Conservation (phyloP, 1,284 basidiomycete genomes). For the Schizophyllum commune region DNA sequence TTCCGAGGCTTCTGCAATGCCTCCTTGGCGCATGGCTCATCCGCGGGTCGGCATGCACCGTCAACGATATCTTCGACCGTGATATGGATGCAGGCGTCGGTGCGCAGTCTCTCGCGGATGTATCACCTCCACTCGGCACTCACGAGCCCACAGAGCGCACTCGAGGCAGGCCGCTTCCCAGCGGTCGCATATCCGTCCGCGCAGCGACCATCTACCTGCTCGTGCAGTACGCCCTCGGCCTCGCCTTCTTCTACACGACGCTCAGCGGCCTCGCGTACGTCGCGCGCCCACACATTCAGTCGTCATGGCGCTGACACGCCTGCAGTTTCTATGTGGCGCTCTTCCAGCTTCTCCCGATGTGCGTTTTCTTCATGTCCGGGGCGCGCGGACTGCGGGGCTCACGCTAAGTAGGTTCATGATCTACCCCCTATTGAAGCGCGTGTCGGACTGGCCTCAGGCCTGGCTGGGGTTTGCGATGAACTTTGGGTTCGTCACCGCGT, state of each 20-base stretch:
- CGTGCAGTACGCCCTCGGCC: constrained; percentile 33
- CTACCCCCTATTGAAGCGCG: constrained; percentile 44
- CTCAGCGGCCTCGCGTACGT: constrained; percentile 33
- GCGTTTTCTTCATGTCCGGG: constrained; percentile 2
- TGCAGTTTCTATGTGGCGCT: constrained; percentile 32
- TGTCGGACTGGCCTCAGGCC: constrained; percentile 76
- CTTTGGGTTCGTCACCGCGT: constrained; percentile 40
- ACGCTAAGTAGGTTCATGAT: constrained; percentile 27
- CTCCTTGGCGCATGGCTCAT: constrained; percentile 33
- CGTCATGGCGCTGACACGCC: neutral
- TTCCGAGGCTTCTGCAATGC: constrained; percentile 21
- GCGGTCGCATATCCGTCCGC: constrained; percentile 36
- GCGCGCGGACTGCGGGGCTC: neutral
- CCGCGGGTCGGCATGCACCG: constrained; percentile 40
- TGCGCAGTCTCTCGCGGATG: constrained; percentile 18
- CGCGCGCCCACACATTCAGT: neutral
- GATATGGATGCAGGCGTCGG: constrained; percentile 44
- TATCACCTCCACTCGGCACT: neutral
- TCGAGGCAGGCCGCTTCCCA: constrained; percentile 37
- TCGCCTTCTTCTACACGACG: constrained; percentile 31
- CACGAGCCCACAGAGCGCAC: constrained; percentile 30
- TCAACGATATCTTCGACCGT: constrained; percentile 48
- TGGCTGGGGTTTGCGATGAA: constrained; percentile 60
- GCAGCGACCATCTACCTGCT: constrained; percentile 32
- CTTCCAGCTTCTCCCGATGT: constrained; percentile 42